Base-by-base conservation (phyloP, 768 basidiomycete species). In the Calocybe cyanea region DNA sequence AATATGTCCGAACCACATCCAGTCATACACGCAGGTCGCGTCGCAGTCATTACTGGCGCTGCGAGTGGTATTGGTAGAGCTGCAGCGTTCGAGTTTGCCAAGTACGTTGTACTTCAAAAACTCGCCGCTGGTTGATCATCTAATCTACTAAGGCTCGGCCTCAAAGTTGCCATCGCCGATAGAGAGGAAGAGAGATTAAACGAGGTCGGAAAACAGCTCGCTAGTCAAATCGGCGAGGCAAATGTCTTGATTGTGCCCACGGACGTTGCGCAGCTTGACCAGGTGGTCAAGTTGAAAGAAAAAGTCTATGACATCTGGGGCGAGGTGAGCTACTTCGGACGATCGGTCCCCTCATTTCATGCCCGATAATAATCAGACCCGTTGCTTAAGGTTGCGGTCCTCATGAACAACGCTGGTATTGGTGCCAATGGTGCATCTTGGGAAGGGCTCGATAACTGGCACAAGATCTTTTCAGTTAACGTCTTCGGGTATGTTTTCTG, bases 341-440 rank as follows among this genome's bases (percentile, higher is more conserved):
- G n/a, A n/a, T n/a, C n/a, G n/a, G n/a, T n/a, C n/a, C n/a, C 39
- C n/a, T n/a, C 43, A 39, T 42, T 24, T 38, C 20, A 40, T 41
- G 48, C 43, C 49, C 43, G 49, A 50, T 43, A 46, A 48, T 52
- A 46, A 46, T 48, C 57, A 56, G 58, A 69, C 54, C 68, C 56
- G 43, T 52, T 58, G 57, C 52, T 62, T 43, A 64, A 91, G 85
- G 89, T 93, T 49, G 83, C 85, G 35, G 84, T 95, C 43, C 72
- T 96, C 49, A 67, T 93, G 76, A 91, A 94, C 69, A 94, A 95
- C 61, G 93, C 92, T 24, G 91, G 78, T 25, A 73, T 91, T 49
- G 76, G 71, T 21, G 59, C 61, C 38, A 72, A 68, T 45, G 87
- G 83, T 33, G 79, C 76, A 20, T 85, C 86, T 38, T 90, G 83